A percentile compares a stretch with the other conserved stretches of the same genome.
Conservation (phyloP, 2,329 filamentous ascomycete genomes). For the Pseudopithomyces chartarum region DNA sequence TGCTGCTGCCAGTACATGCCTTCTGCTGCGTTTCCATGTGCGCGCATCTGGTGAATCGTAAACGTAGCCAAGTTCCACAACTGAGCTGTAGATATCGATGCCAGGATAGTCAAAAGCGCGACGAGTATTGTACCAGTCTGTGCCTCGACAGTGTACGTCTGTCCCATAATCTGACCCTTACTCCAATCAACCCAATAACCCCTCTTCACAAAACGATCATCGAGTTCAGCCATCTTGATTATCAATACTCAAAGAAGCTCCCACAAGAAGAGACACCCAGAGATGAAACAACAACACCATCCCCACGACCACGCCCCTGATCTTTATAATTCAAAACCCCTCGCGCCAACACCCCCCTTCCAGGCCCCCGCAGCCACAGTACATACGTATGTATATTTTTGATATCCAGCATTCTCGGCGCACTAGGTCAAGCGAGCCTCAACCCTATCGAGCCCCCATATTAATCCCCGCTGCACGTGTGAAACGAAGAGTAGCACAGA, state of each 20-base stretch:
- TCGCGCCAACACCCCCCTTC: not conserved
- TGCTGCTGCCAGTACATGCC: constrained; percentile 21
- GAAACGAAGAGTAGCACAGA: too few species aligned
- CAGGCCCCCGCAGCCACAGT: not conserved
- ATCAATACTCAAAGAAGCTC: not conserved
- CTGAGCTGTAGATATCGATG: constrained; percentile 10
- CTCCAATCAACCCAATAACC: constrained; percentile 16
- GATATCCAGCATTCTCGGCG: not conserved
- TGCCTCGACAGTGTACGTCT: constrained; percentile 10
- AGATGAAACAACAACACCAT: not conserved
- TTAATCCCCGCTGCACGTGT: not conserved
- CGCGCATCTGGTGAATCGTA: constrained; percentile 11
- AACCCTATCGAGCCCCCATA: not conserved
- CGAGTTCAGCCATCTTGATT: constrained; percentile 16
- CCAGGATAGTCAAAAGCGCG: constrained; percentile 10
- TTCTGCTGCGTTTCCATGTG: constrained; percentile 14
- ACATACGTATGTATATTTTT: constrained; percentile 2
- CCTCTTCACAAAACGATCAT: constrained; percentile 15
- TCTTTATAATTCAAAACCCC: not conserved
- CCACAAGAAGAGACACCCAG: not conserved
- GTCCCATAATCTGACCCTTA: constrained; percentile 15
- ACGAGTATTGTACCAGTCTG: constrained; percentile 8
- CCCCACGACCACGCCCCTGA: not conserved
- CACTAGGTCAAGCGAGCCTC: not conserved
- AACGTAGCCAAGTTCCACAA: constrained; percentile 19